These are phyloP conservation scores for Glycine latifolia DNA, from an alignment of 306 rosid species.

Conservation along the genomic window DNA sequence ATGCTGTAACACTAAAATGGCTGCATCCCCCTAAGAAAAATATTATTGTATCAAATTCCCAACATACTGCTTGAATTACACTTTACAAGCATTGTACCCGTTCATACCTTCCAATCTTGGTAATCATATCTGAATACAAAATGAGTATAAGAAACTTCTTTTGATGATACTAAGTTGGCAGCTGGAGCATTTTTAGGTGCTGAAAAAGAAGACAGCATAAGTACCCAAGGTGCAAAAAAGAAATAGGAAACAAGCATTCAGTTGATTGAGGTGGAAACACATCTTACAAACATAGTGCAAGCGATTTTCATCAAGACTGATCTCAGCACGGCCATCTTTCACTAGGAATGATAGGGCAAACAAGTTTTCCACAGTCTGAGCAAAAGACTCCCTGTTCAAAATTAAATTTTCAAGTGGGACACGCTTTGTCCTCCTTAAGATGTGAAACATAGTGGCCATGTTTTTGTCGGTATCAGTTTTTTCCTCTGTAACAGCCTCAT, in stretches of 20 bases:
- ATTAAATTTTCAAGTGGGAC: slow-evolving; percentile 67
- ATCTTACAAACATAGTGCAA: slow-evolving; percentile 76
- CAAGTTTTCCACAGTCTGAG: slow-evolving; percentile 87
- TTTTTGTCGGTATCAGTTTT: slow-evolving; percentile 82
- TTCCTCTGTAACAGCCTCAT: slow-evolving; percentile 49
- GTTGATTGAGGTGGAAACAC: slow-evolving; percentile 4
- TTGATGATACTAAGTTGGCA: slow-evolving; percentile 54
- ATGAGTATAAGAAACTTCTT: slow-evolving; percentile 65
- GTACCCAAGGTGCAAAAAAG: background rate
- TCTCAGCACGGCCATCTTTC: slow-evolving; percentile 86
- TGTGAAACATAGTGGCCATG: slow-evolving; percentile 71
- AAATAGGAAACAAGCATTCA: background rate
- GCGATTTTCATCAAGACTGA: slow-evolving; percentile 59
- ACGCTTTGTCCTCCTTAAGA: slow-evolving; percentile 57
- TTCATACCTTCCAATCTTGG: slow-evolving; percentile 85
- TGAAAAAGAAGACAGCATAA: slow-evolving; percentile 46
- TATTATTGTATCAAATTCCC: no score
- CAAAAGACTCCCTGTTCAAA: slow-evolving; percentile 71
- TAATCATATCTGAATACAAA: slow-evolving; percentile 86
- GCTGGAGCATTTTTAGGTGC: slow-evolving; percentile 85
- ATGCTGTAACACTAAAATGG: background rate
- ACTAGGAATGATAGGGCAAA: slow-evolving; percentile 83
- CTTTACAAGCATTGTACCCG: background rate
- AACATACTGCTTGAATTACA: background rate
- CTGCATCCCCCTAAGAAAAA: no score